phyloP scores from a whole-genome alignment of 805 yeast species.

The Kodamaea sagamina region DNA sequence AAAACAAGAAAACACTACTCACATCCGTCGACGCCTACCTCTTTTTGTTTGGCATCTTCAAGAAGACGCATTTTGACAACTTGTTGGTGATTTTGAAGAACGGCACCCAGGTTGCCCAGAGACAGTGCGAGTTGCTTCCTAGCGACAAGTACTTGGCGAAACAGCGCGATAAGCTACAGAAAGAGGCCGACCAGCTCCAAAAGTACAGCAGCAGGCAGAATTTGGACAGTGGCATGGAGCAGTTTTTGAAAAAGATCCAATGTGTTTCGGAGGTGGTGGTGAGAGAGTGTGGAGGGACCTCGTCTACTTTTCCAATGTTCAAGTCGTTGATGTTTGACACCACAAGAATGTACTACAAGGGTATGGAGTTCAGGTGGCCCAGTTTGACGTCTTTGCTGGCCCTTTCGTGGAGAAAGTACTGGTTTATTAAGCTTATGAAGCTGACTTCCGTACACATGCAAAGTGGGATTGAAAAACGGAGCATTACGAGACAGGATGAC shows the following conservation, averaged over 20 bases:
- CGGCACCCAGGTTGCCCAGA: conserved; percentile 18
- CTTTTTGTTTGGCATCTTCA: conserved; percentile 23
- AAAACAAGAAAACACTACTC: not conserved
- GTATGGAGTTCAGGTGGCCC: conserved; percentile 6
- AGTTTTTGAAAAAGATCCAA: not conserved
- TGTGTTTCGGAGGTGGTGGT: not conserved
- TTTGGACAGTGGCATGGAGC: not conserved
- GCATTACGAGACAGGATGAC: not conserved
- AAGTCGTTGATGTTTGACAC: not conserved
- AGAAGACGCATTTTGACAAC: conserved; percentile 21
- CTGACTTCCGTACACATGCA: not conserved
- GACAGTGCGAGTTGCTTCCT: conserved; percentile 16
- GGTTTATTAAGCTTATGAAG: conserved; percentile 15
- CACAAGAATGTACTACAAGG: not conserved
- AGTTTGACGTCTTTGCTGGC: not conserved
- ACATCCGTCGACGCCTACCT: conserved; percentile 18
- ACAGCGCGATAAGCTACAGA: not conserved
- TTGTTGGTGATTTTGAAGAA: conserved; percentile 17
- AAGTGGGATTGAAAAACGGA: not conserved
- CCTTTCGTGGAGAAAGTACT: conserved; percentile 25
- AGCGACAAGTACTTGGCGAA: not conserved
- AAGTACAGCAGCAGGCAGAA: not conserved
- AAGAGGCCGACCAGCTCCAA: not conserved
- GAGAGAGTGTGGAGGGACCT: not conserved
- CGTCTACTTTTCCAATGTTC: not conserved